A percentile compares a stretch with the other conserved stretches of the same genome.
These are phyloP conservation scores for Amoebophrya sp. DNA, from an alignment of 169 alveolate species.

Conservation along the genomic window DNA sequence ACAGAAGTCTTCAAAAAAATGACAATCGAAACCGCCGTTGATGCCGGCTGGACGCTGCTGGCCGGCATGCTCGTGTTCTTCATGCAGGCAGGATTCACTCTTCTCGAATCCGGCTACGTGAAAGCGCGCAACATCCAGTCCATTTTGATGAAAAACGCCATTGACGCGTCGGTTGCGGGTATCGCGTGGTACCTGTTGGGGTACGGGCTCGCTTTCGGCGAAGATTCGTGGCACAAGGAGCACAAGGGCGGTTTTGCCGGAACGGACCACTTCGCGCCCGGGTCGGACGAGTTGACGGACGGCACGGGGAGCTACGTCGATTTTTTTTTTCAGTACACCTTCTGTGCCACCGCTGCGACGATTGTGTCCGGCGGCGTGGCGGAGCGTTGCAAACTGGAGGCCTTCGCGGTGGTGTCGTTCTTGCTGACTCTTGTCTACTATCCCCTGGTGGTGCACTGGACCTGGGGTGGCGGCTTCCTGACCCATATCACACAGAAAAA, in stretches of 20 bases:
- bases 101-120: slow-evolving; percentile 38
- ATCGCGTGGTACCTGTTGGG: slow-evolving; percentile 40
- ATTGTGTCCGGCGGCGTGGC: slow-evolving; percentile 48
- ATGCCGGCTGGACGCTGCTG: slow-evolving; percentile 32
- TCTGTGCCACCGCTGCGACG: slow-evolving; percentile 40
- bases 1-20: too few species aligned
- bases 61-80: slow-evolving; percentile 41
- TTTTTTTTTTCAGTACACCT: not conserved
- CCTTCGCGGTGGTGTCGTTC: slow-evolving; percentile 32
- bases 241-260: not conserved
- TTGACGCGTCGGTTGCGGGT: slow-evolving; percentile 34
- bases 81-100: slow-evolving; percentile 44
- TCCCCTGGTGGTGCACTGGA: slow-evolving; percentile 35
- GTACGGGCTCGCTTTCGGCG: slow-evolving; percentile 25
- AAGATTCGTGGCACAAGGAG: too few species aligned
- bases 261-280: not conserved
- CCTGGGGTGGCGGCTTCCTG: slow-evolving; percentile 42
- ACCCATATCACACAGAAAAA: slow-evolving; percentile 17
- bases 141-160: slow-evolving; percentile 38
- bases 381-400: slow-evolving; percentile 36
- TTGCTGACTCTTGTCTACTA: not conserved
- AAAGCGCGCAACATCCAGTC: slow-evolving; percentile 23
- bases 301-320: not conserved
- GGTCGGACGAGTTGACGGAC: not conserved
- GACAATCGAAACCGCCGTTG: too few species aligned